Percentiles rank a stretch among this genome's conserved stretches.
phyloP scores from a whole-genome alignment of 1,139 yeast genomes.

The Magnusiomyces tetraspermus region DNA sequence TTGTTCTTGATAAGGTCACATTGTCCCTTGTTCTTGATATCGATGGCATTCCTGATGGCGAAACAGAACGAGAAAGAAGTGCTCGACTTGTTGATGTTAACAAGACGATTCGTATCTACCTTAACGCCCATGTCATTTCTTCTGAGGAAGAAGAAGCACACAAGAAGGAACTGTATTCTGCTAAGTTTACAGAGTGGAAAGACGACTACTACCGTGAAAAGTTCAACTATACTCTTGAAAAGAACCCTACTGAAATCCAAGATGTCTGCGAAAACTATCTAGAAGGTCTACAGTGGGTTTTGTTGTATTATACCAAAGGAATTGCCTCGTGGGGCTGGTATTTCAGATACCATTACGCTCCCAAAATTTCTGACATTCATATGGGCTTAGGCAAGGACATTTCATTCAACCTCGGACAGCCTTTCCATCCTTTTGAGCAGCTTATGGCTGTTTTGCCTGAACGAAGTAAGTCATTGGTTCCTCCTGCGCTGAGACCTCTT shows the following conservation, averaged over 20 bases:
- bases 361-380: conserved; percentile 78
- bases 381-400: conserved; percentile 57
- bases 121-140: background rate
- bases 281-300: conserved; percentile 94
- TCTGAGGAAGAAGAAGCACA: conserved; percentile 36
- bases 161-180: conserved; percentile 57
- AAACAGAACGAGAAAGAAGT: conserved; percentile 47
- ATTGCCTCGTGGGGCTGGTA: conserved; percentile 96
- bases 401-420: conserved; percentile 58
- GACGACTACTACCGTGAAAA: conserved; percentile 71
- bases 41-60: conserved; percentile 60
- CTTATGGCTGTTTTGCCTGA: conserved; percentile 97
- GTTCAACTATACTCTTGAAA: conserved; percentile 50
- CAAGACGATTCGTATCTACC: conserved; percentile 2
- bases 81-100: conserved; percentile 24
- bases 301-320: conserved; percentile 81
- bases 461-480: conserved; percentile 74
- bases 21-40: conserved; percentile 41
- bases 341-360: conserved; percentile 80
- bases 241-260: conserved; percentile 40
- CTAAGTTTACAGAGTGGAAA: conserved; percentile 75
- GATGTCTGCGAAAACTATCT: conserved; percentile 71
- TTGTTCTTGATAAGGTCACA: conserved; percentile 18
- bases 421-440: conserved; percentile 91
- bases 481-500: conserved; percentile 62